A percentile compares a stretch with the other conserved stretches of the same genome.
Conservation (phyloP, 495 filamentous ascomycete genomes). For the Cenococcum geophilum region DNA sequence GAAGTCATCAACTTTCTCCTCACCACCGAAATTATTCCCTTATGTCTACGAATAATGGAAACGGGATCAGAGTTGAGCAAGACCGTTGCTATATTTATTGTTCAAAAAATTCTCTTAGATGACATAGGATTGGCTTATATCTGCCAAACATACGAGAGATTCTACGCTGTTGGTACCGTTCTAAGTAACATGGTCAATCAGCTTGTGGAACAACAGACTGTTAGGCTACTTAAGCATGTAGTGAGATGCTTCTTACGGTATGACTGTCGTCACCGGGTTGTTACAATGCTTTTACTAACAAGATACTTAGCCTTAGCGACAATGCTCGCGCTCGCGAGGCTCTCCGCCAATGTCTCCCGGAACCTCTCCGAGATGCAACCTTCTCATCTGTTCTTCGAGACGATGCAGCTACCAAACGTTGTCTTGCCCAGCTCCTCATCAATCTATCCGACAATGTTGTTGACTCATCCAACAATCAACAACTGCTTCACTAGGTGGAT, state of each 20-base stretch:
- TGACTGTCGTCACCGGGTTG: conserved; percentile 32
- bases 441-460: conserved; percentile 92
- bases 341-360: conserved; percentile 90
- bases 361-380: conserved; percentile 92
- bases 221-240: conserved; percentile 92
- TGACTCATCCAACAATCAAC: conserved; percentile 43
- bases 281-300: conserved; percentile 6
- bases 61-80: conserved; percentile 98
- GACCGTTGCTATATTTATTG: conserved; percentile 98
- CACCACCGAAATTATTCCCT: conserved; percentile 96
- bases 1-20: conserved; percentile 99
- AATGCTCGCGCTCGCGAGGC: conserved; percentile 95
- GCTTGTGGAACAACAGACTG: conserved; percentile 95
- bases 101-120: conserved; percentile 98
- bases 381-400: conserved; percentile 95
- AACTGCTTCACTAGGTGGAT: conserved; percentile 15
- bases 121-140: conserved; percentile 98
- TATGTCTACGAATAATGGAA: conserved; percentile 99
- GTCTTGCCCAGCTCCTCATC: conserved; percentile 91
- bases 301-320: conserved; percentile 66
- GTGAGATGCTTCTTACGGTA: conserved; percentile 94
- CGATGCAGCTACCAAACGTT: conserved; percentile 96
- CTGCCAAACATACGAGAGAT: conserved; percentile 98
- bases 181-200: conserved; percentile 98
- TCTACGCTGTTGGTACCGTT: conserved; percentile 96